Evolutionary conservation across 2,329 filamentous ascomycete genomes (phyloP).

Genomic region (Aureobasidium lini): DNA sequence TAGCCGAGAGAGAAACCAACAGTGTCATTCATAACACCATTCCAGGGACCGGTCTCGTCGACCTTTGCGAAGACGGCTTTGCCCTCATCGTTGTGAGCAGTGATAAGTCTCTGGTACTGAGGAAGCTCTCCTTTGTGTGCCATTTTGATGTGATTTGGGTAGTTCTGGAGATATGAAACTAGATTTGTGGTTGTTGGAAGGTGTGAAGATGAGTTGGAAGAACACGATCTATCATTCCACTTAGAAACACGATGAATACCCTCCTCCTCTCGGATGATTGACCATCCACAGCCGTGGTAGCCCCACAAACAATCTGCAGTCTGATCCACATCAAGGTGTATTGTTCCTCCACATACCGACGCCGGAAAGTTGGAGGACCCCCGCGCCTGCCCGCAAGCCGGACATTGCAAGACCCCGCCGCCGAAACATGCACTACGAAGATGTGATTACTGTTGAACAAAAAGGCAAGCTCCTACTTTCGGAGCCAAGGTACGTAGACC

Average conservation of each 20-base stretch:
- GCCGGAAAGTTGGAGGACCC: slow-evolving; percentile 4
- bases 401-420: neutral
- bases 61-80: slow-evolving; percentile 23
- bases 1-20: slow-evolving; percentile 44
- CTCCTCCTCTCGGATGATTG: neutral
- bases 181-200: neutral
- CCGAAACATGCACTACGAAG: neutral
- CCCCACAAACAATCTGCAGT: neutral
- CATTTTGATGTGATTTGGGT: neutral
- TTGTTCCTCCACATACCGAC: neutral
- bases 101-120: slow-evolving; percentile 20
- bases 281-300: neutral
- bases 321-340: neutral
- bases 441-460: slow-evolving; percentile 3
- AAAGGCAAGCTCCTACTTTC: neutral
- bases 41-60: slow-evolving; percentile 19
- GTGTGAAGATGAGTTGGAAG: neutral
- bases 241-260: neutral
- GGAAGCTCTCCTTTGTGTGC: slow-evolving; percentile 13
- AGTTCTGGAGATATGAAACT: neutral
- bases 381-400: neutral
- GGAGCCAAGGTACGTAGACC: neutral
- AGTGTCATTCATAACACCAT: slow-evolving; percentile 29
- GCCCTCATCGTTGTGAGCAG: slow-evolving; percentile 24
- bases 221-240: neutral